These are phyloP conservation scores for Pythium guiyangense DNA, from an alignment of 352 stramenopile species.

Conservation along the genomic window DNA sequence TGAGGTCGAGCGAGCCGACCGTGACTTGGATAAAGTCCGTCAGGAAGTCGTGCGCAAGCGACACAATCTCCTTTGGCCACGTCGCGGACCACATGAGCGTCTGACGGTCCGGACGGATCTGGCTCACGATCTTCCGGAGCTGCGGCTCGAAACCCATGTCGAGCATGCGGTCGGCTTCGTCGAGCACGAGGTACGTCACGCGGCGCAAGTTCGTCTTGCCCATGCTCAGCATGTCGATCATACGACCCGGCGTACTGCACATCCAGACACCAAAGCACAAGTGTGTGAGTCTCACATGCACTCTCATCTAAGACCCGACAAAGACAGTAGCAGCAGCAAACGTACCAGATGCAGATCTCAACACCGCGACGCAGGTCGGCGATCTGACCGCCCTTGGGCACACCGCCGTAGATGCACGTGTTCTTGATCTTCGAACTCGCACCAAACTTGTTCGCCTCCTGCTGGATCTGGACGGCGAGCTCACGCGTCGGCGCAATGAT, in stretches of 20 bases:
- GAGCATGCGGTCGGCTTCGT: constrained; percentile 97
- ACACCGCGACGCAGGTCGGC: constrained; percentile 77
- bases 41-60: constrained; percentile 96
- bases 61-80: constrained; percentile 98
- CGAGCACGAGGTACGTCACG: constrained; percentile 98
- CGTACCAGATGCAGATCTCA: constrained; percentile 81
- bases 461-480: constrained; percentile 98
- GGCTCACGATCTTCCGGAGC: constrained; percentile 94
- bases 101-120: constrained; percentile 97
- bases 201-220: constrained; percentile 95
- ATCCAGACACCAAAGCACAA: not conserved
- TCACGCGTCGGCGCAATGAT: constrained; percentile 98
- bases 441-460: constrained; percentile 99
- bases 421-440: constrained; percentile 98
- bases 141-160: constrained; percentile 95
- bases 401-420: constrained; percentile 98
- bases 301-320: not conserved
- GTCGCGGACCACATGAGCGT: constrained; percentile 99
- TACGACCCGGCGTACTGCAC: constrained; percentile 91
- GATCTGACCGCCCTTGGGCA: constrained; percentile 93
- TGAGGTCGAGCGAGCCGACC: constrained; percentile 93
- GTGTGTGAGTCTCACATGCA: not conserved
- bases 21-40: constrained; percentile 97
- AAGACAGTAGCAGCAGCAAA: not conserved
- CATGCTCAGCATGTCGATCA: constrained; percentile 98